Evolutionary conservation across 371 early-diverging fungal species (phyloP), one percentile per base, ranked within the genome.

Genomic region (Saksenaea vasiformis): DNA sequence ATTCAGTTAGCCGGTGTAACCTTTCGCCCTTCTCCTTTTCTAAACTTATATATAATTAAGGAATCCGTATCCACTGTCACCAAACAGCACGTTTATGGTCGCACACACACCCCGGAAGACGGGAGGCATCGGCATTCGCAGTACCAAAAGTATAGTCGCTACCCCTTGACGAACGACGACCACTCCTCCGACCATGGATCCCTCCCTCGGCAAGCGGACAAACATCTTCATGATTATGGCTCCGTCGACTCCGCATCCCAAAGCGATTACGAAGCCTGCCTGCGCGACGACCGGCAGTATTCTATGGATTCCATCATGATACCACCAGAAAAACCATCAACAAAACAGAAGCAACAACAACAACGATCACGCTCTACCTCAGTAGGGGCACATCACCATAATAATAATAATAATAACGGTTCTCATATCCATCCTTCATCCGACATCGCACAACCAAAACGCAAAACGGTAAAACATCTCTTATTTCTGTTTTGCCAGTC

Each of bases 31-130:
- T 27, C 19, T 31, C 31, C 27, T 55, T 55, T 55, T 36, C 28
- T 28, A 26, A 26, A 47, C 24, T 15, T 15, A 10, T 4, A n/a
- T n/a, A 47, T 7, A 10, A 47, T 43, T 27, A 43, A 61, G 53
- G 61, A 61, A 61, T 38, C 65, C 35, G 35, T 55, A 56, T 60
- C 60, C n/a, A 41, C 54, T 11, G 24, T 65, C 60, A 55, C 54
- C 36, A 28, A 39, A 11, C 65, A 60, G 56, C 38, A 63, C 57
- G 28, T 47, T 47, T 47, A 47, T 47, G 51, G 51, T 47, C 51
- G 51, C 22, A 47, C 51, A 22, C 51, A 47, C 22, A 22, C 51
- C 51, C 51, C 51, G 51, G 51, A 47, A 22, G 51, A 47, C 22
- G 51, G 51, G 51, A 47, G 51, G 22, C 51, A 22, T 47, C 51